Evolutionary conservation across 2,329 filamentous ascomycete species (phyloP).

Genomic region (Aspergillus sp.): DNA sequence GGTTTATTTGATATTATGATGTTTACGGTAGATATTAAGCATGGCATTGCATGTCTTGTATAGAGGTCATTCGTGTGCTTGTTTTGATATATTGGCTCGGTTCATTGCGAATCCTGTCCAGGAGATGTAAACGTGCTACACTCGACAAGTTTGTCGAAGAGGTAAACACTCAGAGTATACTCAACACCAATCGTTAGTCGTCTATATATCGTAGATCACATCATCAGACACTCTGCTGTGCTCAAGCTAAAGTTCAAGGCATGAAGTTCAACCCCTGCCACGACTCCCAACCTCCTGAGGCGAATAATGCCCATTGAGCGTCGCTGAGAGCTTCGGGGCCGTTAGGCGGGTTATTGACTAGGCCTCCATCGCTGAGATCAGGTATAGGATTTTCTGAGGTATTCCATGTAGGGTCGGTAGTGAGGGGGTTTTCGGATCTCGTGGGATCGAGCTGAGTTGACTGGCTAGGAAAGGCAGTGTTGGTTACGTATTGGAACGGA

Average conservation of each 20-base stretch:
- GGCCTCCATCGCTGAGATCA: conserved; percentile 15
- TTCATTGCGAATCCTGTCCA: background rate
- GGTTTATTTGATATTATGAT: background rate
- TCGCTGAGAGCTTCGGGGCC: conserved; percentile 34
- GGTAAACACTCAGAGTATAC: background rate
- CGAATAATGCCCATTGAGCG: conserved; percentile 39
- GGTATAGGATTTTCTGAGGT: conserved; percentile 13
- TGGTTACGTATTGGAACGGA: conserved; percentile 3
- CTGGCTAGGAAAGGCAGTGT: conserved; percentile 17
- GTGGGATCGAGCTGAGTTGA: conserved; percentile 17
- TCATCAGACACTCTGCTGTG: background rate
- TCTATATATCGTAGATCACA: background rate
- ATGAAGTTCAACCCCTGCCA: conserved; percentile 11
- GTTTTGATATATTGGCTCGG: background rate
- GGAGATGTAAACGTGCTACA: background rate
- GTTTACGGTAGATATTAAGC: background rate
- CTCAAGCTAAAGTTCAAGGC: background rate
- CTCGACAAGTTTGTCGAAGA: background rate
- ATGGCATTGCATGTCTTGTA: background rate
- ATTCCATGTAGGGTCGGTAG: conserved; percentile 27
- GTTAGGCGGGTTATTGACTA: conserved; percentile 20
- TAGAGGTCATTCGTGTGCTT: background rate
- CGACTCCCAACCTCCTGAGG: conserved; percentile 19
- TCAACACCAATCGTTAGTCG: background rate
- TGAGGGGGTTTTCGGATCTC: conserved; percentile 16